These are phyloP conservation scores for Ceratonia siliqua DNA, from an alignment of 306 rosid species.

Conservation along the genomic window DNA sequence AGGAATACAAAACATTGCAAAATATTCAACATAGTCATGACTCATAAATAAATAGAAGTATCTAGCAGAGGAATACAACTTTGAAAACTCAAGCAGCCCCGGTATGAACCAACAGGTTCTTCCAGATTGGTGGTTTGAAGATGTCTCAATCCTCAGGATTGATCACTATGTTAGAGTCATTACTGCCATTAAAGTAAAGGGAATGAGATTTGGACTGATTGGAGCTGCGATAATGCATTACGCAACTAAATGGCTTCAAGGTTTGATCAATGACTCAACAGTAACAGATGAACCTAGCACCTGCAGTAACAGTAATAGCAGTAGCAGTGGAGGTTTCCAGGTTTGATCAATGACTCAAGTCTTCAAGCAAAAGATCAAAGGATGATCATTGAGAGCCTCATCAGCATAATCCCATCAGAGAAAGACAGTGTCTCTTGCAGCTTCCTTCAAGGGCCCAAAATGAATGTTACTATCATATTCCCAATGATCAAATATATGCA, in stretches of 20 bases:
- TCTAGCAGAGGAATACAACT: no score
- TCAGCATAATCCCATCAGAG: slow-evolving; percentile 92
- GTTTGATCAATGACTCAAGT: slow-evolving; percentile 34
- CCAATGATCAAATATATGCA: slow-evolving; percentile 17
- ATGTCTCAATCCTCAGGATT: slow-evolving; percentile 85
- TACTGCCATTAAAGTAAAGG: slow-evolving; percentile 92
- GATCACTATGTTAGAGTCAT: slow-evolving; percentile 96
- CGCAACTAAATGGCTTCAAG: slow-evolving; percentile 85
- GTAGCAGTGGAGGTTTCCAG: slow-evolving; percentile 38
- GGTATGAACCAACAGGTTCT: slow-evolving; percentile 74
- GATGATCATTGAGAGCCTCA: slow-evolving; percentile 90
- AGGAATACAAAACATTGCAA: no score
- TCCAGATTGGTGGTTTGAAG: slow-evolving; percentile 99
- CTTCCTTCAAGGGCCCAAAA: slow-evolving; percentile 54
- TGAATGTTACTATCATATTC: slow-evolving; percentile 23
- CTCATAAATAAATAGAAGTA: no score
- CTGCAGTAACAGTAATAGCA: slow-evolving; percentile 37
- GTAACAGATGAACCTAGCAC: slow-evolving; percentile 63
- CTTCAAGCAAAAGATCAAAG: slow-evolving; percentile 80
- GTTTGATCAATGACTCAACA: slow-evolving; percentile 47
- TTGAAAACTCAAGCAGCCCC: no score
- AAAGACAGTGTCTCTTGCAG: slow-evolving; percentile 92
- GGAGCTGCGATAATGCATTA: slow-evolving; percentile 87
- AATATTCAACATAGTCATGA: no score
- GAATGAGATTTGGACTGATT: slow-evolving; percentile 82